These are phyloP conservation scores for Pseudocercospora musae DNA, from an alignment of 2,329 filamentous ascomycete genomes.

Conservation along the genomic window DNA sequence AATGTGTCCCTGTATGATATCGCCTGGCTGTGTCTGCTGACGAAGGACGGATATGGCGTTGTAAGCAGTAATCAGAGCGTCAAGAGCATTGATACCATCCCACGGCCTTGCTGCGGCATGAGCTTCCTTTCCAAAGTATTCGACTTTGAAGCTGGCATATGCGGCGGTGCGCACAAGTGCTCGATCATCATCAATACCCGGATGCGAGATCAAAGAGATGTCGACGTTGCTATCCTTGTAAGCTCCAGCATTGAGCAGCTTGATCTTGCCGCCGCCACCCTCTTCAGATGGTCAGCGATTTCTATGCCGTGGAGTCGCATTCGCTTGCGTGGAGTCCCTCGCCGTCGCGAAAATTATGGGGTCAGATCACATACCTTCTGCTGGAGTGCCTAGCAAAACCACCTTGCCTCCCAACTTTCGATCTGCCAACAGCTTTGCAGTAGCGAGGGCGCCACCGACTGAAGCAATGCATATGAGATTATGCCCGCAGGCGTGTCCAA, in stretches of 20 bases:
- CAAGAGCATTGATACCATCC: slow-evolving; percentile 36
- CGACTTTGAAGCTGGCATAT: slow-evolving; percentile 45
- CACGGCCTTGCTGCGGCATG: slow-evolving; percentile 36
- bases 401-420: slow-evolving; percentile 36
- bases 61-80: slow-evolving; percentile 34
- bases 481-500: slow-evolving; percentile 47
- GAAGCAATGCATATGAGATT: slow-evolving; percentile 44
- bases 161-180: slow-evolving; percentile 54
- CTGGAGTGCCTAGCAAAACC: slow-evolving; percentile 45
- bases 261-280: slow-evolving; percentile 40
- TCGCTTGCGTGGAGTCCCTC: no score
- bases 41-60: slow-evolving; percentile 37
- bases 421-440: slow-evolving; percentile 30
- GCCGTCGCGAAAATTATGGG: background rate
- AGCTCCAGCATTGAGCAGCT: slow-evolving; percentile 43
- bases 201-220: slow-evolving; percentile 37
- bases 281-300: slow-evolving; percentile 10
- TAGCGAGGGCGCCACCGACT: slow-evolving; percentile 40
- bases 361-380: slow-evolving; percentile 38
- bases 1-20: slow-evolving; percentile 38
- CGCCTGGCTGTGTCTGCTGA: slow-evolving; percentile 41
- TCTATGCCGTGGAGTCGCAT: no score
- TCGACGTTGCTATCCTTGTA: slow-evolving; percentile 41
- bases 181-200: slow-evolving; percentile 10
- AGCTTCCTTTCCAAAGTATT: slow-evolving; percentile 46